Percentiles rank a stretch among this genome's conserved stretches.
Conservation (phyloP, 1,284 basidiomycete species). For the Ustilago loliicola region DNA sequence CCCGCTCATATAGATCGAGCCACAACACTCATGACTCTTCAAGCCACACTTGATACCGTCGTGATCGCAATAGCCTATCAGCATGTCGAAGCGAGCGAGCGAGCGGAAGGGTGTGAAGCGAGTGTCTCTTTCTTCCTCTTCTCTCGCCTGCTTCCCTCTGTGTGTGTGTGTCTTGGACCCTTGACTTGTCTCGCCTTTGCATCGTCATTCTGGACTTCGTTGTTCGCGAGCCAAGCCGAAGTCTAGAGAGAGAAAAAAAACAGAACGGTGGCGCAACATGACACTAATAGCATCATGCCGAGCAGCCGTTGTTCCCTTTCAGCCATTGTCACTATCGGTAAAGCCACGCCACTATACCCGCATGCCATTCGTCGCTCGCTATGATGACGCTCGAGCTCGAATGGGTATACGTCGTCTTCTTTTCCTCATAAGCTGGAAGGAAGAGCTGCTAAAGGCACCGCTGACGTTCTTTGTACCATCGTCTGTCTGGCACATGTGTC, state of each 20-base stretch:
- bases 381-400: too few species aligned
- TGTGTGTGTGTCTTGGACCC: neutral
- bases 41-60: constrained; percentile 4
- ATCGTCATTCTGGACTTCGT: too few species aligned
- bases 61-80: neutral
- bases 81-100: neutral
- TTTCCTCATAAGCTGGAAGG: too few species aligned
- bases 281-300: neutral
- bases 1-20: neutral
- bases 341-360: too few species aligned
- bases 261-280: neutral
- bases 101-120: neutral
- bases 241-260: too few species aligned
- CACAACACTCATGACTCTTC: neutral
- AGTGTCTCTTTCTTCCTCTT: too few species aligned
- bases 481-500: neutral
- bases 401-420: too few species aligned
- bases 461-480: neutral
- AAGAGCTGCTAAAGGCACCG: neutral
- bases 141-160: neutral
- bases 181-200: neutral
- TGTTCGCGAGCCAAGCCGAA: too few species aligned
- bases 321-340: neutral
- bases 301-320: neutral
- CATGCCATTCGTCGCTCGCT: too few species aligned